Conservation (phyloP, 257 asterid genomes). For the Cordia subcordata region DNA sequence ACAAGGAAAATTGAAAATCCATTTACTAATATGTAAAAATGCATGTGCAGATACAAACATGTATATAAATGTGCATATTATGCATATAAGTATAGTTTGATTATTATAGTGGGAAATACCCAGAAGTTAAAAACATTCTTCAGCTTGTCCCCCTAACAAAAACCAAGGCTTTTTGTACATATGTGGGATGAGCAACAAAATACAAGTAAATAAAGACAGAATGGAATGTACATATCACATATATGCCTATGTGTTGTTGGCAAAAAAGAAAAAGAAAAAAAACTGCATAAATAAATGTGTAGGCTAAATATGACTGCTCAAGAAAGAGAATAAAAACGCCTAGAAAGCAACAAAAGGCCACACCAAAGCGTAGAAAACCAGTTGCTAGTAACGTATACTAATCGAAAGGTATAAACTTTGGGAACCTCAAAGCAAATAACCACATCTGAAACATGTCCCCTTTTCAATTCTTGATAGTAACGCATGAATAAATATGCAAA, state of each 20-base stretch:
- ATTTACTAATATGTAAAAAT: constrained; percentile 32
- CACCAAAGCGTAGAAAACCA: background rate
- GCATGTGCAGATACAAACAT: constrained; percentile 14
- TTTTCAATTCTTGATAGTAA: constrained; percentile 48
- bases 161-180: constrained; percentile 46
- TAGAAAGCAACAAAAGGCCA: constrained; percentile 73
- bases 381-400: constrained; percentile 22
- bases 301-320: constrained; percentile 83
- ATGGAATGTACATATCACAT: constrained; percentile 17
- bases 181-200: constrained; percentile 43
- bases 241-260: background rate
- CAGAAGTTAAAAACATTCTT: constrained; percentile 59
- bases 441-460: constrained; percentile 38
- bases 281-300: constrained; percentile 50
- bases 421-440: constrained; percentile 55
- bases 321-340: constrained; percentile 78
- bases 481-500: no score
- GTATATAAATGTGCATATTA: constrained; percentile 29
- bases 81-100: background rate
- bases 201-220: constrained; percentile 66
- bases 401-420: constrained; percentile 85
- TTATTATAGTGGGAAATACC: constrained; percentile 55
- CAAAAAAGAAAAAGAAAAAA: background rate
- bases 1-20: constrained; percentile 23
- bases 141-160: constrained; percentile 71